These are phyloP conservation scores for Phytophthora melonis DNA, from an alignment of 352 stramenopile genomes.

Conservation along the genomic window DNA sequence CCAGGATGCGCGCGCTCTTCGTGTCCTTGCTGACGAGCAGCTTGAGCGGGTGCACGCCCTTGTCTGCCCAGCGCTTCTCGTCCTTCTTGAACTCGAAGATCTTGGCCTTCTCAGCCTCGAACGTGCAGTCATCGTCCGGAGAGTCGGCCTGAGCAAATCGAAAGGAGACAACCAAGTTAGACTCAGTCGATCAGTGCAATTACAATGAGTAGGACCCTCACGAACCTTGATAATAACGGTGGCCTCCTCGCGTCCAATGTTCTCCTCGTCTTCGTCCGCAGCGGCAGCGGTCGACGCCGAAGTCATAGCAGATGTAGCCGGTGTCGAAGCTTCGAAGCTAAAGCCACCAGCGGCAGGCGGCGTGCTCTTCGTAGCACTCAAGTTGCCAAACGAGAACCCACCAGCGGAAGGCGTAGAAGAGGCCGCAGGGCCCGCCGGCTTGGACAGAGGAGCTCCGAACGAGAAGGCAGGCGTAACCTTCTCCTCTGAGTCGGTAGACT, in stretches of 20 bases:
- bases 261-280: slow-evolving; percentile 80
- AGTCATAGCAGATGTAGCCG: slow-evolving; percentile 6
- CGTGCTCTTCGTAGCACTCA: slow-evolving; percentile 27
- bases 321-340: slow-evolving; percentile 41
- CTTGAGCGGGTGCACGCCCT: slow-evolving; percentile 83
- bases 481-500: slow-evolving; percentile 29
- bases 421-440: slow-evolving; percentile 28
- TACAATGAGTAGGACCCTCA: background rate
- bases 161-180: slow-evolving; percentile 5
- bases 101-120: slow-evolving; percentile 83
- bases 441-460: slow-evolving; percentile 42
- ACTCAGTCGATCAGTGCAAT: background rate
- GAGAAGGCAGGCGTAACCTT: slow-evolving; percentile 58
- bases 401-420: slow-evolving; percentile 29
- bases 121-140: slow-evolving; percentile 76
- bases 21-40: slow-evolving; percentile 80
- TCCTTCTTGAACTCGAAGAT: slow-evolving; percentile 89
- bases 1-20: slow-evolving; percentile 75
- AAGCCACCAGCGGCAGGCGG: slow-evolving; percentile 35
- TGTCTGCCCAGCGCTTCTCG: slow-evolving; percentile 90
- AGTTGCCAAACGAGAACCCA: slow-evolving; percentile 59
- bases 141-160: slow-evolving; percentile 54
- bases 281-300: slow-evolving; percentile 26
- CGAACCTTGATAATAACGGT: slow-evolving; percentile 90
- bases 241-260: slow-evolving; percentile 81